phyloP scores from a whole-genome alignment of 495 filamentous ascomycete genomes.

The Aspergillus asperescens region DNA sequence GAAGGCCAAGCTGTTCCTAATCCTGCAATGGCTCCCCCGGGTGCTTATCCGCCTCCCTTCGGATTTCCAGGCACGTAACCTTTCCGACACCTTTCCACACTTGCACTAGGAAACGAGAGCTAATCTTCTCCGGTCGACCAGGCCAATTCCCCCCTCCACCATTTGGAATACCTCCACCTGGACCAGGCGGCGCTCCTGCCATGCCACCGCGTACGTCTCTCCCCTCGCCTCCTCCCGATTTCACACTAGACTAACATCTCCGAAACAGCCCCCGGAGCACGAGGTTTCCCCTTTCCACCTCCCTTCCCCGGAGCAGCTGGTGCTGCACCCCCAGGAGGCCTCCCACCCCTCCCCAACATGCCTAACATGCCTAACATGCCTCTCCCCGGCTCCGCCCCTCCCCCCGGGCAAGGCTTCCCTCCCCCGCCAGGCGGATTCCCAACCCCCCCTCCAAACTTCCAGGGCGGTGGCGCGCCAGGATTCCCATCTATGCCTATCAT shows the following conservation, averaged over 20 bases:
- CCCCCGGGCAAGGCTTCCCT: slow-evolving; percentile 48
- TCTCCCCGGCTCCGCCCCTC: slow-evolving; percentile 15
- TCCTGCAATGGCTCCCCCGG: slow-evolving; percentile 63
- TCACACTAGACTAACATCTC: slow-evolving; percentile 18
- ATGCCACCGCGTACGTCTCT: slow-evolving; percentile 44
- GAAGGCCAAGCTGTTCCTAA: slow-evolving; percentile 83
- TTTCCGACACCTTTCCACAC: not conserved
- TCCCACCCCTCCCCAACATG: slow-evolving; percentile 38
- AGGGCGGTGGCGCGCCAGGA: slow-evolving; percentile 30
- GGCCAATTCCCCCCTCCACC: slow-evolving; percentile 53
- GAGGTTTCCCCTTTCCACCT: slow-evolving; percentile 63
- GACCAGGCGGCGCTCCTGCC: slow-evolving; percentile 36
- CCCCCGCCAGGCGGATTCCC: slow-evolving; percentile 58
- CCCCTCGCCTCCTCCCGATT: slow-evolving; percentile 14
- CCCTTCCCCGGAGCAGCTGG: slow-evolving; percentile 41
- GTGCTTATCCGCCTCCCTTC: slow-evolving; percentile 47
- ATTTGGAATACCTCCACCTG: slow-evolving; percentile 48
- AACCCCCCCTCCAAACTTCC: slow-evolving; percentile 41
- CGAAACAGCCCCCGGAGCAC: slow-evolving; percentile 49
- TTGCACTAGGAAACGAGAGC: not conserved
- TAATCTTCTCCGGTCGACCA: slow-evolving; percentile 30
- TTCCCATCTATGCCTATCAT: slow-evolving; percentile 23
- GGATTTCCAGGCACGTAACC: slow-evolving; percentile 55
- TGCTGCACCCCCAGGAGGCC: slow-evolving; percentile 32
- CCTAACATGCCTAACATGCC: slow-evolving; percentile 38